A percentile compares a stretch with the other conserved stretches of the same genome.
These are phyloP conservation scores for Exserohilum rostratum DNA, from an alignment of 2,329 filamentous ascomycete genomes.

Conservation along the genomic window DNA sequence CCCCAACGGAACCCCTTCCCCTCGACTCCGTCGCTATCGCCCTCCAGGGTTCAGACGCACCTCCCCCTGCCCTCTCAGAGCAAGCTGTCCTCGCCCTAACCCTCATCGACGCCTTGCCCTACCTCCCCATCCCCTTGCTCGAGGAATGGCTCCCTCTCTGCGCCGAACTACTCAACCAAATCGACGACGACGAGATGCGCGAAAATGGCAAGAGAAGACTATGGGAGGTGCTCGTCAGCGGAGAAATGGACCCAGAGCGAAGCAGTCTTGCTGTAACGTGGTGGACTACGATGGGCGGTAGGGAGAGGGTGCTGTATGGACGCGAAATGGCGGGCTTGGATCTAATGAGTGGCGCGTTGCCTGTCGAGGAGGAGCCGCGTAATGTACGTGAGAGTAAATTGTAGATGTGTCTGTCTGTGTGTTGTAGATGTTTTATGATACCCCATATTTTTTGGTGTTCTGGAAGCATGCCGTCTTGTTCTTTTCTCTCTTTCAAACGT, in stretches of 20 bases:
- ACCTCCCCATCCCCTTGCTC: constrained; percentile 70
- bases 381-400: constrained; percentile 54
- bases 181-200: constrained; percentile 67
- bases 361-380: constrained; percentile 33
- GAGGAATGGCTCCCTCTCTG: constrained; percentile 81
- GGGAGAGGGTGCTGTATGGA: constrained; percentile 62
- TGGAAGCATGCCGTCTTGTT: too few species aligned
- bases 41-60: constrained; percentile 41
- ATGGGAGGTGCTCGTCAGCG: constrained; percentile 78
- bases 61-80: constrained; percentile 65
- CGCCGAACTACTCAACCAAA: constrained; percentile 69
- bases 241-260: constrained; percentile 88
- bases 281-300: constrained; percentile 75
- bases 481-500: too few species aligned
- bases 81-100: constrained; percentile 78
- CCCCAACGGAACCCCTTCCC: constrained; percentile 54
- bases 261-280: constrained; percentile 79
- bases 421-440: constrained; percentile 5
- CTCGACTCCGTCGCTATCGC: constrained; percentile 50
- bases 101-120: constrained; percentile 78
- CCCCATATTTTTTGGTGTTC: not conserved
- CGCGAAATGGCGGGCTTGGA: constrained; percentile 52
- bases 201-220: constrained; percentile 72
- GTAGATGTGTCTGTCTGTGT: constrained; percentile 42
- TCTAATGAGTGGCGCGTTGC: constrained; percentile 64